Evolutionary conservation across 2,329 filamentous ascomycete species (phyloP).

Genomic region (Exophiala xenobiotica): DNA sequence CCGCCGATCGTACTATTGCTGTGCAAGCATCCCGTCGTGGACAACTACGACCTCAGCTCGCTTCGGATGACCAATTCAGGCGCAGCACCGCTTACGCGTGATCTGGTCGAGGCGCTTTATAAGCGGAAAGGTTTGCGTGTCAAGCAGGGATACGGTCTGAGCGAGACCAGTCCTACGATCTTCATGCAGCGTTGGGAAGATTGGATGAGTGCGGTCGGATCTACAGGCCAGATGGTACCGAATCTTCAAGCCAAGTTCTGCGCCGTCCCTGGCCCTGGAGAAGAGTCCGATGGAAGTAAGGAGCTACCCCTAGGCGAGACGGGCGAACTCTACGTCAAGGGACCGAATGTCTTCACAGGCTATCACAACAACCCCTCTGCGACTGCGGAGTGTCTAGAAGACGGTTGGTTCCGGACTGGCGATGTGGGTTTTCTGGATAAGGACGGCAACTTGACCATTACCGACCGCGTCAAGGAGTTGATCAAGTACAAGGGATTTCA

Average conservation of each 20-base stretch:
- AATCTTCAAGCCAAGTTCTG: slow-evolving; percentile 83
- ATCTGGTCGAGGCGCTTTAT: slow-evolving; percentile 76
- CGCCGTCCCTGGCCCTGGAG: slow-evolving; percentile 52
- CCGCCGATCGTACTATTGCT: slow-evolving; percentile 81
- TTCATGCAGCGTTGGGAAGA: slow-evolving; percentile 71
- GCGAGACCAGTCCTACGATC: slow-evolving; percentile 79
- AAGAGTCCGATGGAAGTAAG: slow-evolving; percentile 37
- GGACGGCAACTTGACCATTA: slow-evolving; percentile 80
- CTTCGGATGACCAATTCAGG: slow-evolving; percentile 84
- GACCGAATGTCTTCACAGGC: slow-evolving; percentile 63
- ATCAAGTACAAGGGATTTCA: slow-evolving; percentile 54
- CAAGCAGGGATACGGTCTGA: slow-evolving; percentile 91
- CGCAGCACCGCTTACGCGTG: slow-evolving; percentile 77
- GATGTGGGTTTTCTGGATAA: slow-evolving; percentile 77
- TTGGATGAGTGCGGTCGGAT: slow-evolving; percentile 74
- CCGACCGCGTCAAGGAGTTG: slow-evolving; percentile 71
- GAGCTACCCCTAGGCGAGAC: slow-evolving; percentile 63
- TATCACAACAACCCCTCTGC: slow-evolving; percentile 61
- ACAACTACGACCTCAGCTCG: slow-evolving; percentile 75
- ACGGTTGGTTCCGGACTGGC: slow-evolving; percentile 88
- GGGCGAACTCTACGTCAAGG: slow-evolving; percentile 68
- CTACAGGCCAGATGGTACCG: slow-evolving; percentile 73
- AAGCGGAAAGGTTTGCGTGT: slow-evolving; percentile 71
- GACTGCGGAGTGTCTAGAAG: slow-evolving; percentile 61
- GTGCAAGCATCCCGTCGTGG: slow-evolving; percentile 73